Evolutionary conservation across 2,329 filamentous ascomycete species (phyloP).

Genomic region (Pseudocercospora vitis): DNA sequence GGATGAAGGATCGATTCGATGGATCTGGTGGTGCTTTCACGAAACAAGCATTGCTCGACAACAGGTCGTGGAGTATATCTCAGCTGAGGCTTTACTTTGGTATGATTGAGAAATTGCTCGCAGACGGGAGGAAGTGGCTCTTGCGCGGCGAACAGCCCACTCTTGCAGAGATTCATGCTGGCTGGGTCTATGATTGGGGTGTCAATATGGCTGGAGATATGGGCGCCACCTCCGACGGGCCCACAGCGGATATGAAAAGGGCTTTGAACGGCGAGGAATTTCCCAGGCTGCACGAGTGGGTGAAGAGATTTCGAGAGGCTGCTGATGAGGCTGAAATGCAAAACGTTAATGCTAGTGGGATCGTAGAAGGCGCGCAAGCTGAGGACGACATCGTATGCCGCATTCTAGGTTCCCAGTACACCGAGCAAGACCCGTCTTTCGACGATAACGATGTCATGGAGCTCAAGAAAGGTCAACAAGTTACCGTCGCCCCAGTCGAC

Average conservation of each 20-base stretch:
- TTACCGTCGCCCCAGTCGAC: constrained; percentile 23
- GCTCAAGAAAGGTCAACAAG: constrained; percentile 15
- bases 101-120: constrained; percentile 28
- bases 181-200: constrained; percentile 24
- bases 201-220: constrained; percentile 19
- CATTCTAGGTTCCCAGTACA: constrained; percentile 15
- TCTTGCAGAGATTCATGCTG: constrained; percentile 28
- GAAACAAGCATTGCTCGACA: constrained; percentile 11
- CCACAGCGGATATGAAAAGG: constrained; percentile 18
- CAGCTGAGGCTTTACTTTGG: constrained; percentile 24
- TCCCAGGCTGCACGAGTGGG: constrained; percentile 21
- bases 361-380: constrained; percentile 18
- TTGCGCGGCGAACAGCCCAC: constrained; percentile 16
- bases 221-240: constrained; percentile 2
- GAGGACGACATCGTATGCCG: constrained; percentile 20
- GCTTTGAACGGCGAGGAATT: constrained; percentile 14
- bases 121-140: constrained; percentile 26
- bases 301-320: constrained; percentile 17
- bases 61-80: constrained; percentile 18
- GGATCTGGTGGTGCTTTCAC: constrained; percentile 21
- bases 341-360: constrained; percentile 9
- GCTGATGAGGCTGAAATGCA: constrained; percentile 10
- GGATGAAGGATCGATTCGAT: constrained; percentile 24
- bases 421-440: constrained; percentile 13
- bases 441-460: constrained; percentile 19